Base-by-base conservation (phyloP, 163 green algal genomes). In the Scenedesmus sp. region DNA sequence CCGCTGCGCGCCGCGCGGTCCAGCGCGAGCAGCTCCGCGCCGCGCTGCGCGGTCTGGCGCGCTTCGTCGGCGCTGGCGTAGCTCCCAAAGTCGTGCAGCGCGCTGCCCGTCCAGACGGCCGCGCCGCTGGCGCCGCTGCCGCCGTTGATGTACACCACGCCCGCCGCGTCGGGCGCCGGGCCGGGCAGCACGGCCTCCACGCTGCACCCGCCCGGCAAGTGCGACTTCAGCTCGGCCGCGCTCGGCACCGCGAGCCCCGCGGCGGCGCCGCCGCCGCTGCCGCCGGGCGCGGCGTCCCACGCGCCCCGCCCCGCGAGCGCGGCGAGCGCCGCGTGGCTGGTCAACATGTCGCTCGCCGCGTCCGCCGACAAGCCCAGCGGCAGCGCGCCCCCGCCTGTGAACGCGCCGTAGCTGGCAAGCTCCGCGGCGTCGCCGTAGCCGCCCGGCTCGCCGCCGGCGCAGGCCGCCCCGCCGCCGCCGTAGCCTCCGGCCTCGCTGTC, bases 1-100 rank as follows among this genome's bases (percentile, higher is more conserved):
- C 34, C 39, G 20, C 18, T n/a, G 2, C 62, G 62, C 11, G 44
- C 3, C 20, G 51, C 20, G 26, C 70, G 15, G 18, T 78, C 70
- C 17, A 70, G 56, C n/a, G 70, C 36, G 36, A 78, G 56, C 70
- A 78, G 50, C 24, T 70, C 24, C 58, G 70, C 60, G 4, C n/a
- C 48, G 31, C 26, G 34, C n/a, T 36, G 17, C 24, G 64, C 39
- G 3, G 60, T 56, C 26, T 70, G 44, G 28, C 33, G 34, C 1
- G 44, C 26, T 28, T 78, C 70, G 24, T n/a, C 36, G 24, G 70
- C 70, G n/a, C 33, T 22, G 4, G 22, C 29, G 29, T 56, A 70
- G 15, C 31, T 24, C 22, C 70, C 70, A 48, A 70, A 78, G 3
- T 5, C 15, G 44, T 60, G 60, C 28, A 78, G 62, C 57, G 60